phyloP scores from a whole-genome alignment of 176 grass and related monocot species.

The Cenchrus americanus region DNA sequence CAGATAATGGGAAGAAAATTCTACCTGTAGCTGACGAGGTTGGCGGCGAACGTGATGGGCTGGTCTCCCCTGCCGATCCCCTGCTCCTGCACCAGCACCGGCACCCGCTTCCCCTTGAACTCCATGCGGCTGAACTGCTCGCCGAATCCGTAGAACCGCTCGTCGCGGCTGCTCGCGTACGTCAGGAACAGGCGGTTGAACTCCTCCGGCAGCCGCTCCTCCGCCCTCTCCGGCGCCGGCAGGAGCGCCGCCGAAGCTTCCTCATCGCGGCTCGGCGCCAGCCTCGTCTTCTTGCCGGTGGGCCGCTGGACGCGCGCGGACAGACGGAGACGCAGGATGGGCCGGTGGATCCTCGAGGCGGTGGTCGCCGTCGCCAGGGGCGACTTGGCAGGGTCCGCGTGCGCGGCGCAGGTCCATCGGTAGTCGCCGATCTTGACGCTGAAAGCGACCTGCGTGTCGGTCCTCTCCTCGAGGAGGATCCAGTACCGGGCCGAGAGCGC shows the following conservation, averaged over 20 bases:
- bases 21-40: constrained; percentile 91
- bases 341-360: not conserved
- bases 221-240: not conserved
- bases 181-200: constrained; percentile 82
- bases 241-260: constrained; percentile 34
- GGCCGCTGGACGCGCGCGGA: constrained; percentile 15
- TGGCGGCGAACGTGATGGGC: constrained; percentile 91
- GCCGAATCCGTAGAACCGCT: constrained; percentile 87
- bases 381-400: constrained; percentile 2
- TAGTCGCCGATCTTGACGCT: constrained; percentile 71
- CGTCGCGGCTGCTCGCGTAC: constrained; percentile 64
- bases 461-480: constrained; percentile 76
- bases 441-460: constrained; percentile 65
- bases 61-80: constrained; percentile 96
- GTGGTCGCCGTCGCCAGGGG: not conserved
- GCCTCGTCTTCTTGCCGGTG: constrained; percentile 30
- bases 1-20: too few species aligned
- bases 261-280: constrained; percentile 7
- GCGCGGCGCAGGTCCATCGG: constrained; percentile 44
- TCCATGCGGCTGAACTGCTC: constrained; percentile 94
- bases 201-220: constrained; percentile 33
- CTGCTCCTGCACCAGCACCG: constrained; percentile 92
- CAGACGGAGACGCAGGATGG: constrained; percentile 38
- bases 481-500: constrained; percentile 62
- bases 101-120: constrained; percentile 84